Percentiles rank a stretch among this genome's conserved stretches.
phyloP scores from a whole-genome alignment of 441 rosid species.

The Aleurites moluccanus region DNA sequence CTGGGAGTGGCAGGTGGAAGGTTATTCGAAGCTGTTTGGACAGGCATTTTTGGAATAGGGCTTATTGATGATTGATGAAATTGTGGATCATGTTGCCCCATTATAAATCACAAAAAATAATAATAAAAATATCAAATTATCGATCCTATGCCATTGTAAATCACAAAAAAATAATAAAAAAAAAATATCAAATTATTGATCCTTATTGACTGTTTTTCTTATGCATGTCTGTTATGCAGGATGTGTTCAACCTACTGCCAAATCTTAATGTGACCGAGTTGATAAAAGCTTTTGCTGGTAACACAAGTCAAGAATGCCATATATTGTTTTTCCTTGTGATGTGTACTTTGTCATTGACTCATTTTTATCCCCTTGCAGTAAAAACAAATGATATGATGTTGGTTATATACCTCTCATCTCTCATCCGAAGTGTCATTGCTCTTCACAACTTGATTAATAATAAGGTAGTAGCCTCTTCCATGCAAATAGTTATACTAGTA shows the following conservation, averaged over 20 bases:
- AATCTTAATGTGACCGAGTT: conserved; percentile 65
- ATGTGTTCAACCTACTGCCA: conserved; percentile 72
- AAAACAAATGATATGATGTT: conserved; percentile 71
- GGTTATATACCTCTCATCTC: conserved; percentile 57
- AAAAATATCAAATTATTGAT: no score
- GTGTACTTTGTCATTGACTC: conserved; percentile 44
- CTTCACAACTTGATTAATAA: conserved; percentile 60
- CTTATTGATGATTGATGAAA: no score
- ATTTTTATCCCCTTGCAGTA: conserved; percentile 34
- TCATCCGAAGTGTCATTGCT: conserved; percentile 57
- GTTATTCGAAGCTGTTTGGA: background rate
- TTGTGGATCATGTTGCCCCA: no score
- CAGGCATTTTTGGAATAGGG: background rate
- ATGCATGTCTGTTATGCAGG: conserved; percentile 27
- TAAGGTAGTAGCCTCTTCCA: conserved; percentile 32
- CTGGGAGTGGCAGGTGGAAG: background rate
- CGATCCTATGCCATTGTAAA: no score
- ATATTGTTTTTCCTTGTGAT: background rate
- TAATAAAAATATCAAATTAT: no score
- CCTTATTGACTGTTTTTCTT: background rate
- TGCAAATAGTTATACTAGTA: background rate
- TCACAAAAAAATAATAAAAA: no score
- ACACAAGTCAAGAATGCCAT: background rate
- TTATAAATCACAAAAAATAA: no score
- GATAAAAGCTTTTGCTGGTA: conserved; percentile 74